These are phyloP conservation scores for Aspergillus hortae DNA, from an alignment of 2,329 filamentous ascomycete species.

Conservation along the genomic window DNA sequence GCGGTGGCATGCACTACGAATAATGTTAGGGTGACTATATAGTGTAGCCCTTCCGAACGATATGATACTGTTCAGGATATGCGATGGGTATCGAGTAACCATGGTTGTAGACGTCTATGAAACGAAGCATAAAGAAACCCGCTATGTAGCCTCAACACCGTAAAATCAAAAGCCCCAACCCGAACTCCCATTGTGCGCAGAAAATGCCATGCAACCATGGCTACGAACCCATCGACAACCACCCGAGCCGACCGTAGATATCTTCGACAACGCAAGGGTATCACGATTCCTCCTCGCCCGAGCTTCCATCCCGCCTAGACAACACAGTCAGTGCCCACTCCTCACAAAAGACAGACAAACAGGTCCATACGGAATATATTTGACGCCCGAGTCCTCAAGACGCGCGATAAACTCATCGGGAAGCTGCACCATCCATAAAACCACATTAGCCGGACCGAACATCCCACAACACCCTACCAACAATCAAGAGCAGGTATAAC, in stretches of 20 bases:
- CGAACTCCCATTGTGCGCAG: constrained; percentile 5
- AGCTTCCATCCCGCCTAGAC: constrained; percentile 44
- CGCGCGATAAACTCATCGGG: constrained; percentile 55
- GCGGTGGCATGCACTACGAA: constrained; percentile 15
- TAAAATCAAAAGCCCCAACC: background rate
- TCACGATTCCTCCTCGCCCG: constrained; percentile 42
- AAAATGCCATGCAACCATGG: background rate
- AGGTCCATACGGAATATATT: constrained; percentile 56
- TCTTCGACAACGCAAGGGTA: background rate
- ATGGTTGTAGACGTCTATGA: background rate
- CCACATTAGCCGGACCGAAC: background rate
- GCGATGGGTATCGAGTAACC: constrained; percentile 6
- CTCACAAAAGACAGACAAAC: background rate
- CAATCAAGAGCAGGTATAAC: constrained; percentile 19
- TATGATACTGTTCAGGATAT: constrained; percentile 2
- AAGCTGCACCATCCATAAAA: constrained; percentile 33
- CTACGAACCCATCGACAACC: background rate
- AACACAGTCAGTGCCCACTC: constrained; percentile 8
- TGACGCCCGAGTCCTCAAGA: constrained; percentile 57
- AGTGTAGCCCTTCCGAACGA: constrained; percentile 1
- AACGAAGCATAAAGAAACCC: background rate
- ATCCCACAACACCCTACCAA: background rate
- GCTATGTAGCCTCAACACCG: constrained; percentile 1
- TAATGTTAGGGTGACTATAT: constrained; percentile 2
- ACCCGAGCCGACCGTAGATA: too few species aligned